Conservation (phyloP, 306 rosid species). For the Cyclanthera cordifolia region DNA sequence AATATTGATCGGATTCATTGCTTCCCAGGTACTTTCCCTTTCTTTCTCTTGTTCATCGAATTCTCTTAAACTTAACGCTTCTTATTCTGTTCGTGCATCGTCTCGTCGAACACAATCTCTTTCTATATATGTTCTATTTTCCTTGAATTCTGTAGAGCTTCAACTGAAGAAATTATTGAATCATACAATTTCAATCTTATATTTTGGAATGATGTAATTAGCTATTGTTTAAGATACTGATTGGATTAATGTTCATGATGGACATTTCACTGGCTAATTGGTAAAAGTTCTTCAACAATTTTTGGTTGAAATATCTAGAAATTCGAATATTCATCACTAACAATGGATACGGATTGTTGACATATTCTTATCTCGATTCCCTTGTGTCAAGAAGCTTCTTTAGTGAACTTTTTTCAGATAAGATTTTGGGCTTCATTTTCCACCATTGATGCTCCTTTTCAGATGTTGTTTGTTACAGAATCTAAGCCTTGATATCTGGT, state of each 20-base stretch:
- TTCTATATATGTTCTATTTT: background rate
- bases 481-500: background rate
- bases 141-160: background rate
- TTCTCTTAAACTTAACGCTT: too few relatives aligned
- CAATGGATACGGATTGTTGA: background rate
- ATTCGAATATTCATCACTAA: too few relatives aligned
- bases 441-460: background rate
- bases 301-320: background rate
- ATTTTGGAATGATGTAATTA: background rate
- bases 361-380: background rate
- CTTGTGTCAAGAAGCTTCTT: background rate
- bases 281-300: background rate
- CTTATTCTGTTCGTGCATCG: too few relatives aligned
- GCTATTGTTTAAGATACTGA: background rate
- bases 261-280: background rate
- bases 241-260: background rate
- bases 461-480: background rate
- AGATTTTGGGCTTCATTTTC: background rate
- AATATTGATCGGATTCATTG: too few relatives aligned
- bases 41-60: too few relatives aligned
- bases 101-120: too few relatives aligned
- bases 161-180: background rate
- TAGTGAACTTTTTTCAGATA: too few relatives aligned
- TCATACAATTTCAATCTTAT: background rate
- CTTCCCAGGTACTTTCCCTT: too few relatives aligned